A percentile compares a stretch with the other conserved stretches of the same genome.
Evolutionary conservation across 495 filamentous ascomycete species (phyloP).

Genomic region (Cercophora newfieldiana): DNA sequence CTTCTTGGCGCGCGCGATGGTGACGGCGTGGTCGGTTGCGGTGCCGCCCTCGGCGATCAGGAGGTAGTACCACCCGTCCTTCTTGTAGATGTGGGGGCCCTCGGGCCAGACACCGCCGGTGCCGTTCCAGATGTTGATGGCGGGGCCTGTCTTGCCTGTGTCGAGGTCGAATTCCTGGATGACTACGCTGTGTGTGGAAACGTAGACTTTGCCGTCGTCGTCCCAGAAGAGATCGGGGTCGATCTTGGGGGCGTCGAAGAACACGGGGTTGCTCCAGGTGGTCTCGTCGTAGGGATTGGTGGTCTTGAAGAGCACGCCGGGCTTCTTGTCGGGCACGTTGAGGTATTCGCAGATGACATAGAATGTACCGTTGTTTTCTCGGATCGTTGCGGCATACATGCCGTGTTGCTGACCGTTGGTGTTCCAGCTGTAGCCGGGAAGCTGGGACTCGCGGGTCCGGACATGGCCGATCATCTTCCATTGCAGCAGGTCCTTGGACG

Average conservation of each 20-base stretch:
- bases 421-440: slow-evolving; percentile 23
- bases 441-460: slow-evolving; percentile 25
- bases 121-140: slow-evolving; percentile 55
- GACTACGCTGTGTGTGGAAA: slow-evolving; percentile 40
- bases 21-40: slow-evolving; percentile 47
- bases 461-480: slow-evolving; percentile 35
- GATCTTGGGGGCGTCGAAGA: slow-evolving; percentile 36
- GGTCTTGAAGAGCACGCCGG: slow-evolving; percentile 35
- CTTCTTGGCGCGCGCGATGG: slow-evolving; percentile 45
- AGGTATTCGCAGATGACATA: slow-evolving; percentile 46
- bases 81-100: slow-evolving; percentile 61
- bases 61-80: slow-evolving; percentile 59
- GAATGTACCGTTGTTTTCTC: slow-evolving; percentile 37
- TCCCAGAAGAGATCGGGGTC: slow-evolving; percentile 51
- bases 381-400: slow-evolving; percentile 39
- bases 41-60: slow-evolving; percentile 64
- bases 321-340: slow-evolving; percentile 20
- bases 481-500: slow-evolving; percentile 36
- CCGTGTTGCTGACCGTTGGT: slow-evolving; percentile 30
- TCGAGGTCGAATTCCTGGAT: slow-evolving; percentile 46
- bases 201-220: slow-evolving; percentile 45
- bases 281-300: slow-evolving; percentile 32
- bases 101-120: slow-evolving; percentile 55
- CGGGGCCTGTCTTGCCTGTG: slow-evolving; percentile 34
- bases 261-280: slow-evolving; percentile 42